Conservation (phyloP, 352 stramenopile species). For the Thraustotheca clavata region DNA sequence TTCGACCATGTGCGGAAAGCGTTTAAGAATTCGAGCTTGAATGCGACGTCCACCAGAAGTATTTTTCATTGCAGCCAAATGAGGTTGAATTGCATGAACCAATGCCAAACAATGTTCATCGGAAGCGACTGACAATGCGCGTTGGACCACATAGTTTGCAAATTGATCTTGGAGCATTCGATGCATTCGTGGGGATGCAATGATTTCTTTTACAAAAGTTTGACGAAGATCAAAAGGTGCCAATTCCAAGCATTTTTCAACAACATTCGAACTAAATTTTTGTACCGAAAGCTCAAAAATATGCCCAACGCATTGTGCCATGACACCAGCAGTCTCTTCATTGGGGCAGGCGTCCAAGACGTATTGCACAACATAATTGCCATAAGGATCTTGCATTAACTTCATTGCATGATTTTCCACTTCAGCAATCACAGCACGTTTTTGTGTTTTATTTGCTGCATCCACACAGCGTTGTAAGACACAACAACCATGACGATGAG, state of each 20-base stretch:
- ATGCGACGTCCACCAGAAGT: slow-evolving; percentile 91
- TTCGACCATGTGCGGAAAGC: slow-evolving; percentile 92
- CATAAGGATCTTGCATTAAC: slow-evolving; percentile 90
- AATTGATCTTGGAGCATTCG: slow-evolving; percentile 97
- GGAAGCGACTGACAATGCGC: slow-evolving; percentile 91
- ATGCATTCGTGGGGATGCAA: slow-evolving; percentile 73
- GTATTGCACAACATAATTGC: slow-evolving; percentile 91
- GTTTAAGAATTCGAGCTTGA: slow-evolving; percentile 93
- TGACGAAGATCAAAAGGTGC: slow-evolving; percentile 67
- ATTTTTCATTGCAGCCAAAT: slow-evolving; percentile 92
- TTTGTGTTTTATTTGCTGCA: slow-evolving; percentile 79
- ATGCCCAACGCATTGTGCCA: slow-evolving; percentile 82
- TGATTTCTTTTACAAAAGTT: slow-evolving; percentile 73
- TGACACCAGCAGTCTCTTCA: slow-evolving; percentile 73
- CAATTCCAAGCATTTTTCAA: slow-evolving; percentile 98
- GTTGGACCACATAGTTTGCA: slow-evolving; percentile 98
- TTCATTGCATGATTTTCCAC: slow-evolving; percentile 96
- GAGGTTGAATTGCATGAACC: slow-evolving; percentile 93
- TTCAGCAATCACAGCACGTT: slow-evolving; percentile 85
- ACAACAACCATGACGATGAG: slow-evolving; percentile 95
- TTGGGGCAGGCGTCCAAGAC: slow-evolving; percentile 81
- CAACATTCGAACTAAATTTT: slow-evolving; percentile 99
- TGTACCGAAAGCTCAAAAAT: slow-evolving; percentile 95
- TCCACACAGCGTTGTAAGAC: slow-evolving; percentile 96
- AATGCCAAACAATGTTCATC: slow-evolving; percentile 91